Percentiles rank a stretch among this genome's conserved stretches.
phyloP scores from a whole-genome alignment of 495 filamentous ascomycete species.

The Hypoxylon fragiforme region DNA sequence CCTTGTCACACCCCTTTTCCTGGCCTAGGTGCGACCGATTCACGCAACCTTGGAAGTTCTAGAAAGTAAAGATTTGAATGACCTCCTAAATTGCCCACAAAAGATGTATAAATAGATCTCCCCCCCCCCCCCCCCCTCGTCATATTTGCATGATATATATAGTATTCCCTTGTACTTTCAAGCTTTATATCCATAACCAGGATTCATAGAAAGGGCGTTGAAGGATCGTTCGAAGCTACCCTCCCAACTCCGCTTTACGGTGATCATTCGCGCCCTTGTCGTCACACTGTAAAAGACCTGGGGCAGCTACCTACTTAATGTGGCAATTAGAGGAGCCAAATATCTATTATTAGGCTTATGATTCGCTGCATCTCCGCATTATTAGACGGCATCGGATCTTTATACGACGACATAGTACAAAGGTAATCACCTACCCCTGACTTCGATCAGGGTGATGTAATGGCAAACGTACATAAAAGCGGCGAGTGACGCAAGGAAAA shows the following conservation, averaged over 20 bases:
- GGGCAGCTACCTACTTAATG: constrained; percentile 7
- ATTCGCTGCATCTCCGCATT: constrained; percentile 18
- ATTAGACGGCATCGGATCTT: too few species aligned
- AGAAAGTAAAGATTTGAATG: too few species aligned
- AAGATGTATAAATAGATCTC: too few species aligned
- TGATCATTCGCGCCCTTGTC: constrained; percentile 24
- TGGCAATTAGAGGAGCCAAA: background rate
- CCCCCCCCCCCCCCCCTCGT: too few species aligned
- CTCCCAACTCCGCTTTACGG: constrained; percentile 32
- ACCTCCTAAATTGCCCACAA: too few species aligned
- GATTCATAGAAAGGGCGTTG: too few species aligned
- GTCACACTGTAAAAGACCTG: constrained; percentile 3
- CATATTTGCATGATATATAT: too few species aligned
- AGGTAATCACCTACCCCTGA: constrained; percentile 15
- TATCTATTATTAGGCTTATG: background rate
- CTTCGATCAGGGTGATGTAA: constrained; percentile 17
- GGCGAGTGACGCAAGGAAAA: constrained; percentile 17
- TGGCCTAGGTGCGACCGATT: too few species aligned
- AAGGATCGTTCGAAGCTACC: too few species aligned
- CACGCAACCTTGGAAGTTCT: too few species aligned
- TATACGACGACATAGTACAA: background rate
- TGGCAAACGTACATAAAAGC: constrained; percentile 15
- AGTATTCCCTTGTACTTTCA: background rate
- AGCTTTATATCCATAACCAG: too few species aligned
- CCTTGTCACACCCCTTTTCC: too few species aligned